Evolutionary conservation across 257 asterid genomes (phyloP).

Genomic region (Solanum verrucosum): DNA sequence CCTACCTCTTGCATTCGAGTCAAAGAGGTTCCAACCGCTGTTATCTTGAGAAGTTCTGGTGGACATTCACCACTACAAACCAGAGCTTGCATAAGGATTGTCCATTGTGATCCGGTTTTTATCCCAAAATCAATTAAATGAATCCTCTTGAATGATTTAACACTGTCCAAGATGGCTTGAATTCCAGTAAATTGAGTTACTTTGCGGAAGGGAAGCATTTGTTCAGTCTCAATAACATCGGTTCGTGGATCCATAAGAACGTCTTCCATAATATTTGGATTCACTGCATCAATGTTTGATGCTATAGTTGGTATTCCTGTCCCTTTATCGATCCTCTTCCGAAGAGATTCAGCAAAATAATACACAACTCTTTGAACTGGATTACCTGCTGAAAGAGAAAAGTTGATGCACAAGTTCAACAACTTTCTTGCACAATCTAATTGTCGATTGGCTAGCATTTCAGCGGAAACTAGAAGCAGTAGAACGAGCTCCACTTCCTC

Average conservation of each 20-base stretch:
- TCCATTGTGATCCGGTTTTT: slow-evolving; percentile 28
- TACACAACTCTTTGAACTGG: slow-evolving; percentile 18
- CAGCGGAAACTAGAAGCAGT: slow-evolving; percentile 17
- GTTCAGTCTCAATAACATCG: not conserved
- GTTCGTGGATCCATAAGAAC: not conserved
- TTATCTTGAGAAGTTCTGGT: slow-evolving; percentile 35
- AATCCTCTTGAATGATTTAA: slow-evolving; percentile 24
- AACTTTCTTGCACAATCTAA: slow-evolving; percentile 19
- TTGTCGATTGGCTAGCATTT: slow-evolving; percentile 10
- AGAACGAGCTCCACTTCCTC: slow-evolving; percentile 16
- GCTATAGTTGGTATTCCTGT: not conserved
- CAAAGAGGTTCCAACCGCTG: slow-evolving; percentile 24
- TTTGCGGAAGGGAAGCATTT: slow-evolving; percentile 16
- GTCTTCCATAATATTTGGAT: slow-evolving; percentile 6
- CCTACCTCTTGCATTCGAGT: slow-evolving; percentile 23
- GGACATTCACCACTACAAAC: slow-evolving; percentile 6
- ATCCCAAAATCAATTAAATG: slow-evolving; percentile 35
- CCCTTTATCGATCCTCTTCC: slow-evolving; percentile 15
- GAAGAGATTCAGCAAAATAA: slow-evolving; percentile 23
- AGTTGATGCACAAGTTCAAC: slow-evolving; percentile 5
- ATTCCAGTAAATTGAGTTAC: slow-evolving; percentile 27
- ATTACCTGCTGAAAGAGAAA: slow-evolving; percentile 11
- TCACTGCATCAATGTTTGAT: not conserved
- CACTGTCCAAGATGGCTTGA: not conserved
- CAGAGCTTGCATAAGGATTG: slow-evolving; percentile 32